Percentiles rank a stretch among this genome's conserved stretches.
These are phyloP conservation scores for Vigna angularis DNA, from an alignment of 306 rosid species.

Conservation along the genomic window DNA sequence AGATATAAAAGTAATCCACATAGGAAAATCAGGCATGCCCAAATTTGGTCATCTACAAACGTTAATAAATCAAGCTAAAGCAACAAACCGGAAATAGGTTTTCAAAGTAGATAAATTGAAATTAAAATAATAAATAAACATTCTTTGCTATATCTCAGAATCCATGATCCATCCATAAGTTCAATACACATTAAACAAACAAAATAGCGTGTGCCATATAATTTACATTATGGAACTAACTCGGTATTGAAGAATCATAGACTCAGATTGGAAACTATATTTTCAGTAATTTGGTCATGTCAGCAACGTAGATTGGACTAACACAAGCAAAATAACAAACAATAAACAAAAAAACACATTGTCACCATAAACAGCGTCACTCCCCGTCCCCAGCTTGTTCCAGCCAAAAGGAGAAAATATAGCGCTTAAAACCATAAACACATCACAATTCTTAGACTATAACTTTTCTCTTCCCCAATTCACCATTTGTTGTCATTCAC, in stretches of 20 bases:
- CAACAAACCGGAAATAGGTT: constrained; percentile 18
- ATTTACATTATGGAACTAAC: constrained; percentile 26
- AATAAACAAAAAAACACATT: constrained; percentile 32
- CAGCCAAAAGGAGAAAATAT: constrained; percentile 9
- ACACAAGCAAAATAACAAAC: constrained; percentile 29
- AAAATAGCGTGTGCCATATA: background rate
- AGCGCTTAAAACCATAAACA: constrained; percentile 32
- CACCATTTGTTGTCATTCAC: constrained; percentile 36
- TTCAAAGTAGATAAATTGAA: background rate
- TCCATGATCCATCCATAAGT: constrained; percentile 26
- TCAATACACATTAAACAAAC: background rate
- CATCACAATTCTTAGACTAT: constrained; percentile 18
- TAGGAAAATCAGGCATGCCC: constrained; percentile 24
- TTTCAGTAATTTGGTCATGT: constrained; percentile 12
- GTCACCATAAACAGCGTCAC: constrained; percentile 19
- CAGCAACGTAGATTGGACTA: constrained; percentile 35
- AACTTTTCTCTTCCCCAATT: constrained; percentile 16
- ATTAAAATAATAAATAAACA: background rate
- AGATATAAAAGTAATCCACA: constrained; percentile 37
- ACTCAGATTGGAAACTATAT: constrained; percentile 9
- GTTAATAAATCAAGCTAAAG: constrained; percentile 32
- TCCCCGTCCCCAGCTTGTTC: background rate
- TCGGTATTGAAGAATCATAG: constrained; percentile 12
- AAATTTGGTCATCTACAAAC: constrained; percentile 23
- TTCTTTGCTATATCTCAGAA: constrained; percentile 14